Conservation (phyloP, 495 filamentous ascomycete species). For the Daldinia loculata region DNA sequence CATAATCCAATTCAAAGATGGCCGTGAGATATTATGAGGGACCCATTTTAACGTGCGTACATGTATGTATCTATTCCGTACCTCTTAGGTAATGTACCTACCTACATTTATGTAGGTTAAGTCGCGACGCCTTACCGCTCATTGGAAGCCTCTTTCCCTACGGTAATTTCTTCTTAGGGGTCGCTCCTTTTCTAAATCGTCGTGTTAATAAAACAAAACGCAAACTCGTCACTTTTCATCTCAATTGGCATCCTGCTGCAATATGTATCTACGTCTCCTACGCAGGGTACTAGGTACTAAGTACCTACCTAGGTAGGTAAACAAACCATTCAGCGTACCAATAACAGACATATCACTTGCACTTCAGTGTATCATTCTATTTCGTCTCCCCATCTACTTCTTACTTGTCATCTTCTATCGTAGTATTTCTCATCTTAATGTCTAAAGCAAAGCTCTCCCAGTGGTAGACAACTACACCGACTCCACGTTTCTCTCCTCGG, state of each 20-base stretch:
- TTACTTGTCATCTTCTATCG: constrained; percentile 8
- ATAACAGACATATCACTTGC: constrained; percentile 6
- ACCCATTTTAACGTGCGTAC: not conserved
- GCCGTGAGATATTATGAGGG: not conserved
- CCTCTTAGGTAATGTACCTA: not conserved
- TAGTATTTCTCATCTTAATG: not conserved
- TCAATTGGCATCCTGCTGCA: not conserved
- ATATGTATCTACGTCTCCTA: too few species aligned
- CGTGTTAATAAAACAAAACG: not conserved
- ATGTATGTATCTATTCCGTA: not conserved
- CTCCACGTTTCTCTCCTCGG: constrained; percentile 39
- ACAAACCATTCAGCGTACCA: too few species aligned
- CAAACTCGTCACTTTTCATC: not conserved
- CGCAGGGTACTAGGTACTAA: too few species aligned
- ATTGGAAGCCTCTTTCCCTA: not conserved
- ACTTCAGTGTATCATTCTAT: not conserved
- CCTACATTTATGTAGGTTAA: not conserved
- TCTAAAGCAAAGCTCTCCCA: constrained; percentile 6
- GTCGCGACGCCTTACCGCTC: not conserved
- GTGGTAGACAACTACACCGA: constrained; percentile 25
- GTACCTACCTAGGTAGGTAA: too few species aligned
- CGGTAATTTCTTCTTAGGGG: not conserved
- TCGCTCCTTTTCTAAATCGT: not conserved
- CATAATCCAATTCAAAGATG: not conserved
- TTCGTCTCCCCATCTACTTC: not conserved